Base-by-base conservation (phyloP, 257 asterid genomes). In the Nicotiana noctiflora region DNA sequence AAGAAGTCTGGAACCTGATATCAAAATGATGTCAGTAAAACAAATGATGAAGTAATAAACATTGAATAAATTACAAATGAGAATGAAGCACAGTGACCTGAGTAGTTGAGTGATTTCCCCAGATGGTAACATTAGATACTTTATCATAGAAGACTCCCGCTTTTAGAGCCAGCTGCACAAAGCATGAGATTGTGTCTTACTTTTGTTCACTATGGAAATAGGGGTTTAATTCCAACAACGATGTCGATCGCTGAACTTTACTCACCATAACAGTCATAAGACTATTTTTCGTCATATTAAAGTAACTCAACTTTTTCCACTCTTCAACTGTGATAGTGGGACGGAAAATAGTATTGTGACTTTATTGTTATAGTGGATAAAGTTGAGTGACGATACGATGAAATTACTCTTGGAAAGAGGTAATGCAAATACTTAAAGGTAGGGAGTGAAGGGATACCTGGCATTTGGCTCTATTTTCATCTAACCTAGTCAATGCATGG, bases 61-160 rank as follows among this genome's bases (percentile, higher is more conserved):
- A 49, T n/a, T 46, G 59, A 64, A 46, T 65, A 81, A 37, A 76
- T 15, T 29, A 64, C 8, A 64, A 13, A 25, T 27, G 40, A 63
- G 18, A 11, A 25, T 70, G 77, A 21, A 72, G 14, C 44, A 23
- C 55, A 85, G 56, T 34, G 53, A 93, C 99, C 97, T 96, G 99
- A 87, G 99, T 96, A 29, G 98, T 94, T 6, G 98, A 96, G 91
- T 96, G 99, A 86, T 96, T 96, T 15, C 99, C 99, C 99, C 99
- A 96, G 18, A 96, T 96, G 72, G 99, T 96, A 88, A 92, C 81
- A 75, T 96, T 94, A 0, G 99, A 92, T 57, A 96, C 98, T 88
- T 93, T 80, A 85, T 96, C 99, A 76, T 96, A 96, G 83, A 96
- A 96, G 8, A 96, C 98, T 81, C 98, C 99, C 0, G 99, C 99